A percentile compares a stretch with the other conserved stretches of the same genome.
Evolutionary conservation across 1,139 yeast species (phyloP).

Genomic region (Geotrichum candidum): DNA sequence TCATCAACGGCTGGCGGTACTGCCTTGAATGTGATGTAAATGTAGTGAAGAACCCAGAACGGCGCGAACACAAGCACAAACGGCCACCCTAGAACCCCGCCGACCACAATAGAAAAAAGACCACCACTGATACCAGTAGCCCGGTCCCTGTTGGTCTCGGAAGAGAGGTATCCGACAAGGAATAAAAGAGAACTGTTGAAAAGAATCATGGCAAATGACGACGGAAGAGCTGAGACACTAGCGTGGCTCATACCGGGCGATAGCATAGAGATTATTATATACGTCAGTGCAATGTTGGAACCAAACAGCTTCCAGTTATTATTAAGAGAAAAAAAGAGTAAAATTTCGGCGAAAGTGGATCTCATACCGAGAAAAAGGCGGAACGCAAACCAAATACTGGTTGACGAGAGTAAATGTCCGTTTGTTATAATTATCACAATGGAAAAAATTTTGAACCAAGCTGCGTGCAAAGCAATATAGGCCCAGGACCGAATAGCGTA

Average conservation of each 20-base stretch:
- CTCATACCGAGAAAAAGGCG: constrained; percentile 50
- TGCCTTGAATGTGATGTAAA: background rate
- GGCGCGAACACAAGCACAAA: constrained; percentile 60
- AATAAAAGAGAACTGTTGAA: constrained; percentile 50
- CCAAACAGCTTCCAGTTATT: constrained; percentile 8
- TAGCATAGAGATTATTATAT: constrained; percentile 42
- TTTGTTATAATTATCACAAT: background rate
- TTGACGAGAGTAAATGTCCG: background rate
- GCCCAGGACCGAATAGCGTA: constrained; percentile 85
- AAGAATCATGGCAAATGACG: constrained; percentile 75
- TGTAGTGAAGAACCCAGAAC: constrained; percentile 14
- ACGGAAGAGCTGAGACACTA: constrained; percentile 76
- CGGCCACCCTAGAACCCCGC: constrained; percentile 90
- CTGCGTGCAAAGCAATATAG: constrained; percentile 41
- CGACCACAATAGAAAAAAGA: constrained; percentile 51
- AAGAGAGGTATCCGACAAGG: constrained; percentile 32
- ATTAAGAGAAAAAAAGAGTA: constrained; percentile 35
- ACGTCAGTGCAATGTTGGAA: constrained; percentile 50
- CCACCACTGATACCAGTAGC: constrained; percentile 31
- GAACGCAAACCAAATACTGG: constrained; percentile 42
- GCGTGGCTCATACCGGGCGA: constrained; percentile 81
- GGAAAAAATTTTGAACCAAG: constrained; percentile 19
- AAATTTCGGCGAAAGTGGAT: constrained; percentile 51
- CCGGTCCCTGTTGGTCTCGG: constrained; percentile 21
- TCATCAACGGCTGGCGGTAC: background rate